phyloP scores from a whole-genome alignment of 306 rosid genomes.

The Herpetospermum pedunculosum region DNA sequence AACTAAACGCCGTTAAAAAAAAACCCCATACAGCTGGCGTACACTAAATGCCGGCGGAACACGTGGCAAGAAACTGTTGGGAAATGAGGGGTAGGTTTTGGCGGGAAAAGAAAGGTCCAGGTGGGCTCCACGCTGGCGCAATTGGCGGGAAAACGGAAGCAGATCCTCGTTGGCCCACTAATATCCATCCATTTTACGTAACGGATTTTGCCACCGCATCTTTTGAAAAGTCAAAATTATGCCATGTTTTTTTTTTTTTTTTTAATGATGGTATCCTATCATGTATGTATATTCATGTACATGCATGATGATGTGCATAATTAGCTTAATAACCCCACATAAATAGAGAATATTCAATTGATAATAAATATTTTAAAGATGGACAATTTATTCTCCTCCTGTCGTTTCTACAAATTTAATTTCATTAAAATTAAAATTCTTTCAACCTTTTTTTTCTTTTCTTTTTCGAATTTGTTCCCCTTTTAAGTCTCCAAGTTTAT shows the following conservation, averaged over 20 bases:
- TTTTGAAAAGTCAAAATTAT: background rate
- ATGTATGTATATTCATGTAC: background rate
- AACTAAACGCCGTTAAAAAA: background rate
- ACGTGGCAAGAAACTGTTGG: background rate
- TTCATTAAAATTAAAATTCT: background rate
- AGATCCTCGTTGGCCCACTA: conserved; percentile 4
- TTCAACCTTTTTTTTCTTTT: background rate
- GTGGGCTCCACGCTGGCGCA: conserved; percentile 25
- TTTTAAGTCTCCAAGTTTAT: background rate
- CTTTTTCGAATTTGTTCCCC: background rate
- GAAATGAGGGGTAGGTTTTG: background rate
- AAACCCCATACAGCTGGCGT: conserved; percentile 4
- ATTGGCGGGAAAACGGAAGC: conserved; percentile 38
- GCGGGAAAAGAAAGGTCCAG: conserved; percentile 17
- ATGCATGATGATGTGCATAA: background rate
- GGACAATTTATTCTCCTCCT: background rate
- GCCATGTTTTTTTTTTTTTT: background rate
- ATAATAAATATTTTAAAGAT: background rate
- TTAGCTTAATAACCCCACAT: background rate
- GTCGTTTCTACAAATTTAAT: background rate
- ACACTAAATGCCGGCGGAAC: background rate
- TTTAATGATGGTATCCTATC: background rate
- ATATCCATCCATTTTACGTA: background rate
- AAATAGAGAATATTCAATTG: background rate
- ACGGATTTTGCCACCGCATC: background rate